phyloP scores from a whole-genome alignment of 768 basidiomycete genomes.

The Leucocoprinus leucothites region DNA sequence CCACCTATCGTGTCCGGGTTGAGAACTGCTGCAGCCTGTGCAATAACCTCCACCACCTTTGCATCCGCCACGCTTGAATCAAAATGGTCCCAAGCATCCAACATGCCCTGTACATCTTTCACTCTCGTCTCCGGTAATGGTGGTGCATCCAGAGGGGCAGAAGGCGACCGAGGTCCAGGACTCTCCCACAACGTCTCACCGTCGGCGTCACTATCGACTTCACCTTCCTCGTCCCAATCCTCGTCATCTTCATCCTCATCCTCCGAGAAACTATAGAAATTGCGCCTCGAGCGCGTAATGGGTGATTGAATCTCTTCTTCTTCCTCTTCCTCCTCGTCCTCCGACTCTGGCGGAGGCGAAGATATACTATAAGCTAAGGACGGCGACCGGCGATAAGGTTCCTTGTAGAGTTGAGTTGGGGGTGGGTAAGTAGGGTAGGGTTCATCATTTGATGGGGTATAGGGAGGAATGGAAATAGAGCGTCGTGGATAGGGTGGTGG shows the following conservation, averaged over 20 bases:
- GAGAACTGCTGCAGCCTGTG: conserved; percentile 31
- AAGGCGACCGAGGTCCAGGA: conserved; percentile 62
- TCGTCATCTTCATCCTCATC: too few species aligned
- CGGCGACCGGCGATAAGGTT: conserved; percentile 50
- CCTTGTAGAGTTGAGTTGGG: conserved; percentile 20
- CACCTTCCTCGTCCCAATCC: conserved; percentile 42
- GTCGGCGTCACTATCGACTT: conserved; percentile 55
- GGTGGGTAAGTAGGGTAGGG: conserved; percentile 27
- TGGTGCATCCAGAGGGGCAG: conserved; percentile 38
- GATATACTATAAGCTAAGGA: conserved; percentile 54
- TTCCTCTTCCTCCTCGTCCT: conserved; percentile 48
- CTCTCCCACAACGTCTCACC: conserved; percentile 61
- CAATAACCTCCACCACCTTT: conserved; percentile 40
- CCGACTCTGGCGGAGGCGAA: conserved; percentile 73
- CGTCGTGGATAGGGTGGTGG: conserved; percentile 56
- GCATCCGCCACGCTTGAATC: conserved; percentile 42
- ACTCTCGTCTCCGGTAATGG: conserved; percentile 33
- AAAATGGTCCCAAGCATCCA: conserved; percentile 70
- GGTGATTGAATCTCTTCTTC: conserved; percentile 35
- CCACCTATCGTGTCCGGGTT: conserved; percentile 21
- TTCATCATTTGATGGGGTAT: conserved; percentile 44
- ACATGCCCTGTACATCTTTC: conserved; percentile 63
- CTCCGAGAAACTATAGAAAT: conserved; percentile 27
- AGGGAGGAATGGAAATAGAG: conserved; percentile 55
- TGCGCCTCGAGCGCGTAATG: conserved; percentile 32